These are phyloP conservation scores for Penicillium sp. DNA, from an alignment of 2,329 filamentous ascomycete species.

Conservation along the genomic window DNA sequence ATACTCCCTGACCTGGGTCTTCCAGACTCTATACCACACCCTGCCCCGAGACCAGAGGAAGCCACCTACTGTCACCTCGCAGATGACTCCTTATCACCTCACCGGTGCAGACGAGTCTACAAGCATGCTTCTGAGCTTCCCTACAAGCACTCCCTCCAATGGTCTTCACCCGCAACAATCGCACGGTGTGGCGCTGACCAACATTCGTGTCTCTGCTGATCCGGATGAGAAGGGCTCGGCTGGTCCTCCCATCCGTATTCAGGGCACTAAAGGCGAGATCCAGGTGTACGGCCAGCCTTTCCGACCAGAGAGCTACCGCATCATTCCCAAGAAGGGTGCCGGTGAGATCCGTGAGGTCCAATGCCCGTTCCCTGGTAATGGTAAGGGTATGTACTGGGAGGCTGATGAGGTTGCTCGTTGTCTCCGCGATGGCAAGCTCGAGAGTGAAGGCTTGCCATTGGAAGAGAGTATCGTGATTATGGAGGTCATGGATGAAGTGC, in stretches of 20 bases:
- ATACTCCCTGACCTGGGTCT: constrained; percentile 87
- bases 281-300: constrained; percentile 72
- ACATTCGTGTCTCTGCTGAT: constrained; percentile 61
- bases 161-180: constrained; percentile 47
- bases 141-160: constrained; percentile 50
- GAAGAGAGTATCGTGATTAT: constrained; percentile 81
- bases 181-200: constrained; percentile 70
- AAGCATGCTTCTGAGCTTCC: constrained; percentile 75
- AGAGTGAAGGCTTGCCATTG: constrained; percentile 69
- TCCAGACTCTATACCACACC: constrained; percentile 82
- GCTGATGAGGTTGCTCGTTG: constrained; percentile 76
- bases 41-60: constrained; percentile 64
- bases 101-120: constrained; percentile 76
- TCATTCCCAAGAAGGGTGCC: constrained; percentile 56
- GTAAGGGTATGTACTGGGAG: constrained; percentile 87
- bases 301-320: constrained; percentile 63
- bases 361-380: constrained; percentile 53
- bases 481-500: constrained; percentile 72
- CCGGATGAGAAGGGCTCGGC: constrained; percentile 59
- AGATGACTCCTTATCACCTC: constrained; percentile 67
- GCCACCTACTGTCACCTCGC: constrained; percentile 61
- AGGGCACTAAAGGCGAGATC: constrained; percentile 78
- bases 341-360: constrained; percentile 46
- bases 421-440: constrained; percentile 70
- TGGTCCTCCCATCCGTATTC: constrained; percentile 71